phyloP scores from a whole-genome alignment of 805 yeast genomes.

The Kodamaea fukazawae region DNA sequence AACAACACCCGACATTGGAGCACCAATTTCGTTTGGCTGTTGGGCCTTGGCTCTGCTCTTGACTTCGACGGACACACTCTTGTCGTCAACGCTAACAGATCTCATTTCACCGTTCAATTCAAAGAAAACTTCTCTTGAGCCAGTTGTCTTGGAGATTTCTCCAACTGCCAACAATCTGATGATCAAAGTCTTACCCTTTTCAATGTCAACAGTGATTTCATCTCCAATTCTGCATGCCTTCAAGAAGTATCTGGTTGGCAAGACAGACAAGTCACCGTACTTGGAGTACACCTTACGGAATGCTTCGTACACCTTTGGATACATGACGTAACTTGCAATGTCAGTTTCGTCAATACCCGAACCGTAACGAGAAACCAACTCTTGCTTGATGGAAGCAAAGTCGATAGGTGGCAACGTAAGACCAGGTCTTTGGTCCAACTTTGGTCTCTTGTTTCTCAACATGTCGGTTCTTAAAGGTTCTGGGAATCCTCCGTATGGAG shows the following conservation, averaged over 20 bases:
- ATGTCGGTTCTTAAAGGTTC: conserved; percentile 95
- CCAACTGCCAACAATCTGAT: conserved; percentile 91
- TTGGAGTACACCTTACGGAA: conserved; percentile 69
- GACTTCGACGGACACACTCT: conserved; percentile 79
- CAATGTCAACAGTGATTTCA: conserved; percentile 85
- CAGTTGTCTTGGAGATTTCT: conserved; percentile 79
- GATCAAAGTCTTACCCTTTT: conserved; percentile 91
- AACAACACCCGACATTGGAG: conserved; percentile 99
- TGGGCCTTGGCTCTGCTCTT: conserved; percentile 90
- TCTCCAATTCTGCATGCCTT: conserved; percentile 85
- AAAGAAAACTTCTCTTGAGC: conserved; percentile 93
- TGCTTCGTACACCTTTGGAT: conserved; percentile 94
- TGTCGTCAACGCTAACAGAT: conserved; percentile 89
- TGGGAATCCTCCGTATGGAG: conserved; percentile 99
- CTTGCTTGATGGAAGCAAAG: conserved; percentile 66
- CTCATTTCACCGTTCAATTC: conserved; percentile 98
- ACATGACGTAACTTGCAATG: conserved; percentile 95
- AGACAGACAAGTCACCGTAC: conserved; percentile 89
- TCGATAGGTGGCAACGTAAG: conserved; percentile 83
- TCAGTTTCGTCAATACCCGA: conserved; percentile 73
- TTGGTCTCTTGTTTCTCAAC: conserved; percentile 87
- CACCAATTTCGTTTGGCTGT: conserved; percentile 90
- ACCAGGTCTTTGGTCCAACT: conserved; percentile 89
- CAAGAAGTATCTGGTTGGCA: conserved; percentile 89
- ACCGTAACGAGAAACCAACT: conserved; percentile 75